These are phyloP conservation scores for Cladophialophora psammophila DNA, from an alignment of 2,329 filamentous ascomycete genomes.

Conservation along the genomic window DNA sequence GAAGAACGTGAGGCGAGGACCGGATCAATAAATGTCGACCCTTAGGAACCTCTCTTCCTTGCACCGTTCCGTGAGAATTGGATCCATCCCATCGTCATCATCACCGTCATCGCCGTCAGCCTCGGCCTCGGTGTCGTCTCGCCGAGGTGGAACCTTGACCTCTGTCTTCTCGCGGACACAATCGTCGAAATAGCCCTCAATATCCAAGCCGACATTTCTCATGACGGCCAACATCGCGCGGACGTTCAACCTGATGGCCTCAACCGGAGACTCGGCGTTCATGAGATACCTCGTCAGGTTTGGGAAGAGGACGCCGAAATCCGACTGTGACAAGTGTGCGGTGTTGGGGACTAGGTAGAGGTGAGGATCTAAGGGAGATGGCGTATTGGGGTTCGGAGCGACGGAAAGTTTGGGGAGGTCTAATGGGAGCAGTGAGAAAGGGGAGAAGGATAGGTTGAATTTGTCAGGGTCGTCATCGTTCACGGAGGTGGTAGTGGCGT, in stretches of 20 bases:
- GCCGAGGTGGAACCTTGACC: background rate
- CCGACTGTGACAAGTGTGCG: conserved; percentile 83
- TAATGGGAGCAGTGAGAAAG: conserved; percentile 22
- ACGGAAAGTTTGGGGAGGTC: conserved; percentile 10
- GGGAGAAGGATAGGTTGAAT: conserved; percentile 11
- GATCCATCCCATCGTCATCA: conserved; percentile 10
- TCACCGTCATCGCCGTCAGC: background rate
- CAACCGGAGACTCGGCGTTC: conserved; percentile 51
- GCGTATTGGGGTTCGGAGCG: conserved; percentile 40
- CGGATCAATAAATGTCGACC: conserved; percentile 17
- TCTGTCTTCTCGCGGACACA: background rate
- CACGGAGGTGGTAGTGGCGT: conserved; percentile 9
- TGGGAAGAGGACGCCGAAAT: conserved; percentile 84
- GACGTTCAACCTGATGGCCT: conserved; percentile 45
- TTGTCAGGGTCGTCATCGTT: background rate
- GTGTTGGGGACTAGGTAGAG: conserved; percentile 77
- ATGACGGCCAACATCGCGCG: conserved; percentile 43
- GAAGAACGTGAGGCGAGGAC: background rate
- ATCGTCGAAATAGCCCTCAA: conserved; percentile 20
- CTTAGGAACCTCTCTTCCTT: conserved; percentile 31
- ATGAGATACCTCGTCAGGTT: conserved; percentile 63
- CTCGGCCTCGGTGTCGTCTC: conserved; percentile 1
- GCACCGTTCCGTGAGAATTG: conserved; percentile 24
- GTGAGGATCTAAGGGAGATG: conserved; percentile 55
- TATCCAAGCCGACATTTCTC: conserved; percentile 32